Evolutionary conservation across 1,284 basidiomycete genomes (phyloP), one percentile per base, ranked within the genome.

Genomic region (Inonotus obliquus): DNA sequence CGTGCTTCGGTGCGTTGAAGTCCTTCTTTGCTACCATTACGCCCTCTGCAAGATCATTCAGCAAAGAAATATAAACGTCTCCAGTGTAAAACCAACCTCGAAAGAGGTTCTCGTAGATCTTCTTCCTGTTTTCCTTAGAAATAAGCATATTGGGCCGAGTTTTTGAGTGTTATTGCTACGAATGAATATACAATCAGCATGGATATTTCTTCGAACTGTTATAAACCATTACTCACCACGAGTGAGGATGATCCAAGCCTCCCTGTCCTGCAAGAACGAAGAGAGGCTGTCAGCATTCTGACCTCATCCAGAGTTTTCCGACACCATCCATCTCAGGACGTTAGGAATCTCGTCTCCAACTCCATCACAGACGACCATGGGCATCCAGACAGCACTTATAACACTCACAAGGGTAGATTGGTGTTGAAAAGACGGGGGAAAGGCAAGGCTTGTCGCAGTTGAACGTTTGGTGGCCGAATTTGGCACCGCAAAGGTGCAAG

Each of bases 1-100:
- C 94, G 76, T 99, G 97, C 79, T 96, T 94, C 62, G 94, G 91
- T 65, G 93, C 91, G 76, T 98, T 96, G 83, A 85, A 98, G 80
- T 99, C 95, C 84, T 99, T 99, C 84, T 97, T 96, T 73, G 96
- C 96, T 75, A 99, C 96, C 74, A 98, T 82, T 68, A 98, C 97
- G 73, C 97, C 96, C 90, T 98, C 92, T 94, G 54, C 51, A 54
- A 55, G n/a, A 37, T 19, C 49, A 45, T 10, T 47, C 48, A 39
- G 23, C 23, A 51, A 19, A 9, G 17, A 27, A 21, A 14, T 6
- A 25, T 19, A 17, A 19, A 38, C 29, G 6, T 27, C 4, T 39
- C n/a, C 48, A 23, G 48, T 10, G 1, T 13, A 29, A 52, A 21
- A 77, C 86, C 68, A 68, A 92, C 92, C 95, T 81, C 96, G 96